phyloP scores from a whole-genome alignment of 306 rosid genomes.

The Cajanus cajan region DNA sequence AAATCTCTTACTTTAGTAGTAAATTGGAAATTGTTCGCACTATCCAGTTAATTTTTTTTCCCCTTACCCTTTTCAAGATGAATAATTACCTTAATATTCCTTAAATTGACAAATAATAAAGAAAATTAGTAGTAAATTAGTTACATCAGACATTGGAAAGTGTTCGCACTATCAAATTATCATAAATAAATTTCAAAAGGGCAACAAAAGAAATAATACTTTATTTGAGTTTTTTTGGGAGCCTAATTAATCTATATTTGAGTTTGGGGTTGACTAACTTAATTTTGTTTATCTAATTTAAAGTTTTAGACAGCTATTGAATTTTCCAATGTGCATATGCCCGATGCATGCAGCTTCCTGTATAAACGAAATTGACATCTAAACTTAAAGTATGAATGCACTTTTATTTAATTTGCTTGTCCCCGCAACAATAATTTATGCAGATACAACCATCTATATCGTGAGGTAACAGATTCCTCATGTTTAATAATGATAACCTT shows the following conservation, averaged over 20 bases:
- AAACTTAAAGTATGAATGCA: no score
- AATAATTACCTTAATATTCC: not conserved
- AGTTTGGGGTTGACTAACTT: conserved; percentile 18
- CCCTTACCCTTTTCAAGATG: not conserved
- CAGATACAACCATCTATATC: not conserved
- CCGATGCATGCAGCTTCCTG: not conserved
- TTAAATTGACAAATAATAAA: not conserved
- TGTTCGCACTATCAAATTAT: not conserved
- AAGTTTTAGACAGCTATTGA: not conserved
- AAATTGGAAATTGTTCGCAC: no score
- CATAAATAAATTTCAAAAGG: not conserved
- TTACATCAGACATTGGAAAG: not conserved
- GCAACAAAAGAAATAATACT: not conserved
- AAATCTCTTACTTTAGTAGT: not conserved
- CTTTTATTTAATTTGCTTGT: not conserved
- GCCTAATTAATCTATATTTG: not conserved
- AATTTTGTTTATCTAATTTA: not conserved
- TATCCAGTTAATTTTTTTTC: not conserved
- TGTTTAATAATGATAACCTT: not conserved
- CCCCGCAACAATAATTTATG: not conserved
- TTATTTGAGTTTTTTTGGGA: not conserved
- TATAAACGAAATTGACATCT: not conserved
- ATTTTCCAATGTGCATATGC: not conserved
- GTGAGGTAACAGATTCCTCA: not conserved
- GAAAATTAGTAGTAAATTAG: not conserved